Evolutionary conservation across 2,329 filamentous ascomycete genomes (phyloP), one percentile per base, ranked within the genome.

Genomic region (Venturia pyrina): DNA sequence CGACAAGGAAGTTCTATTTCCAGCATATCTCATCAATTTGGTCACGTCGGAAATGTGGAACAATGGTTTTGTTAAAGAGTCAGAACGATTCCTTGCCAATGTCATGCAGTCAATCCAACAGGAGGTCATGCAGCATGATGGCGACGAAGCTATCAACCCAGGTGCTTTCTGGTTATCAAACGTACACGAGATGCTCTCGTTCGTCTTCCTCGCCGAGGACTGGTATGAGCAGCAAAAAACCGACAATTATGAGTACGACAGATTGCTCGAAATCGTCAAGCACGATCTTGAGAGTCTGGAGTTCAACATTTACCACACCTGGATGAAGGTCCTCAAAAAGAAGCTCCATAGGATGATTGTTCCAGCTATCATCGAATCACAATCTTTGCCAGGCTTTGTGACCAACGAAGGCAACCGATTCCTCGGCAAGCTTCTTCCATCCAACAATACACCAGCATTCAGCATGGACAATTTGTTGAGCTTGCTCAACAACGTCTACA

Each of bases 41-140:
- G 95, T 99, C 69, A 99, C 95, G 15, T 98, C 93, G 19, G 95
- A 99, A 81, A 99, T 99, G 95, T 99, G 95, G 95, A 99, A 99
- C 82, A 99, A 99, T 73, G 95, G 95, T 60, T 99, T 97, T 75
- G 95, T 99, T 72, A 99, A 99, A 82, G 95, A 99, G 79, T 98
- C 95, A 4, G 95, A 99, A 79, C 90, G 93, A 65, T 99, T 99
- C 85, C 83, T 99, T 69, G 95, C 95, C 74, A 99, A 98, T 73
- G 95, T 99, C 69, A 99, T 99, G 95, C 95, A 98, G 79, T 96
- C 93, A 8, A 98, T 99, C 73, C 95, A 99, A 77, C 93, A 98
- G 76, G 95, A 99, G 76, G 95, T 99, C 66, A 98, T 99, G 95
- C 90, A 96, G 75, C 92, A 99, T 75, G 93, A 99, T 71, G 93